These are phyloP conservation scores for Penstemon newberryi DNA, from an alignment of 257 asterid genomes.

Conservation along the genomic window DNA sequence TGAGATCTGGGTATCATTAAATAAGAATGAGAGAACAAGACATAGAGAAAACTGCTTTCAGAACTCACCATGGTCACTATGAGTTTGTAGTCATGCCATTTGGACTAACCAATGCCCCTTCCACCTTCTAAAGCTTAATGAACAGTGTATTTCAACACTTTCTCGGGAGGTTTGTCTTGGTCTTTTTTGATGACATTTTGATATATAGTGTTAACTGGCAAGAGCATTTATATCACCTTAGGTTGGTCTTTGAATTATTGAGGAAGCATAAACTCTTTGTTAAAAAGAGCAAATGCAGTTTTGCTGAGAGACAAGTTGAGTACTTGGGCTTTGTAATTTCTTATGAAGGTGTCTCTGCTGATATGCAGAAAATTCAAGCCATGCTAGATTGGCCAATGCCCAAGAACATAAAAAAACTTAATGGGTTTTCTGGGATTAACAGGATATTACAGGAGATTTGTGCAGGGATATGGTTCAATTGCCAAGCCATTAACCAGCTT, in stretches of 20 bases:
- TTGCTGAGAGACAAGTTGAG: background rate
- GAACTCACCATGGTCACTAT: too few relatives aligned
- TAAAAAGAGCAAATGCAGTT: background rate
- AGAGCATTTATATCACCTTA: background rate
- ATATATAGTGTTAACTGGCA: background rate
- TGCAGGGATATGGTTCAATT: background rate
- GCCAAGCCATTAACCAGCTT: background rate
- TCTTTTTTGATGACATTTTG: background rate
- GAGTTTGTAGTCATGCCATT: too few relatives aligned
- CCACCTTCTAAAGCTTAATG: background rate
- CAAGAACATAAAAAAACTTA: too few relatives aligned
- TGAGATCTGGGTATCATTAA: too few relatives aligned
- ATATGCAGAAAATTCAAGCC: background rate
- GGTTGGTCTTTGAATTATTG: background rate
- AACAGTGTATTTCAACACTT: background rate
- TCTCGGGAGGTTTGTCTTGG: background rate
- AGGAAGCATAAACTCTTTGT: background rate
- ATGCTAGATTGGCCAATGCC: too few relatives aligned
- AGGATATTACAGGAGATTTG: background rate
- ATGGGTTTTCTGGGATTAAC: background rate
- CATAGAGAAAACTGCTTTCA: too few relatives aligned
- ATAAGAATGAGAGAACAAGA: too few relatives aligned
- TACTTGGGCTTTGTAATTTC: background rate
- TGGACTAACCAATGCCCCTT: too few relatives aligned
- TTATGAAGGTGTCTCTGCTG: background rate